Evolutionary conservation across 2,329 filamentous ascomycete species (phyloP).

Genomic region (Pseudopithomyces maydicus): DNA sequence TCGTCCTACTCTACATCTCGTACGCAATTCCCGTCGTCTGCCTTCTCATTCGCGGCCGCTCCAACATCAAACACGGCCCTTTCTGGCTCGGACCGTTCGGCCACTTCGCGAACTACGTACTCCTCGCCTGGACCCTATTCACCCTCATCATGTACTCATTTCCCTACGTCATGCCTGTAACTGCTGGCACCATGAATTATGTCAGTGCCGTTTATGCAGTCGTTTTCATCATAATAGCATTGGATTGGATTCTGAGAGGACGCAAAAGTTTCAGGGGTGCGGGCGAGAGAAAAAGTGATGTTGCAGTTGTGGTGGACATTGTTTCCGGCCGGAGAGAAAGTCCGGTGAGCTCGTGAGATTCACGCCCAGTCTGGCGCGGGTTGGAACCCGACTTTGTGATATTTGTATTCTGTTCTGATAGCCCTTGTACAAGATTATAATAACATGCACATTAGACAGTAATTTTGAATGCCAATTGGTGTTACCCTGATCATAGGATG

Average conservation of each 20-base stretch:
- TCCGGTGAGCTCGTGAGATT: background rate
- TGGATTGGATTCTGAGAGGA: slow-evolving; percentile 37
- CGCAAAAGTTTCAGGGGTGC: slow-evolving; percentile 37
- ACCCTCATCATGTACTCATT: slow-evolving; percentile 55
- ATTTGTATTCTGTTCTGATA: too few relatives aligned
- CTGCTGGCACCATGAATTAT: slow-evolving; percentile 40
- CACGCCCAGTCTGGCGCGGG: too few relatives aligned
- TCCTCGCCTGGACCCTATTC: slow-evolving; percentile 55
- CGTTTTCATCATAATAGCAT: slow-evolving; percentile 30
- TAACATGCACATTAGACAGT: too few relatives aligned
- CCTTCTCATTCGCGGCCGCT: slow-evolving; percentile 52
- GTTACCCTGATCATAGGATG: too few relatives aligned
- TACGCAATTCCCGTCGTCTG: slow-evolving; percentile 52
- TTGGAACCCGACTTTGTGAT: too few relatives aligned
- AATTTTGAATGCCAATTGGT: too few relatives aligned
- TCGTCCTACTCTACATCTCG: slow-evolving; percentile 46
- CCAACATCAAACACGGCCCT: slow-evolving; percentile 50
- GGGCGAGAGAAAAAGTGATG: slow-evolving; percentile 32
- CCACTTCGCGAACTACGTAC: slow-evolving; percentile 49
- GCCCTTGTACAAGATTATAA: too few relatives aligned
- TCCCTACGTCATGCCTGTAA: slow-evolving; percentile 37
- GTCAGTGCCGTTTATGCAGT: slow-evolving; percentile 31
- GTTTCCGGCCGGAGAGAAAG: slow-evolving; percentile 7
- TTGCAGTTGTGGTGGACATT: slow-evolving; percentile 20
- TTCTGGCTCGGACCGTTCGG: slow-evolving; percentile 39